These are phyloP conservation scores for Fusarium papillatum DNA, from an alignment of 2,329 filamentous ascomycete species.

Conservation along the genomic window DNA sequence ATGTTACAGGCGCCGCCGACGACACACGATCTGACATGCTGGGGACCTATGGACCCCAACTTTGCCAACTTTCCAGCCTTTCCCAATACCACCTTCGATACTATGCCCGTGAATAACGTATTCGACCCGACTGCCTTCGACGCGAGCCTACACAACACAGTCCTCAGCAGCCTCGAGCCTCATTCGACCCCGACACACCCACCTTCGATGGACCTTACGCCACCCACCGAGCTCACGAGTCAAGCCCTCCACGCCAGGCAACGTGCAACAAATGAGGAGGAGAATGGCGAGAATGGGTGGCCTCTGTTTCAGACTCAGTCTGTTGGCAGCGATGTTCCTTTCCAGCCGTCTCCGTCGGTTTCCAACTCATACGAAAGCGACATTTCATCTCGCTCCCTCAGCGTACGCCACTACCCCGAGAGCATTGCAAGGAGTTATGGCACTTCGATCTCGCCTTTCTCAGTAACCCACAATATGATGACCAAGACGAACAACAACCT, in stretches of 20 bases:
- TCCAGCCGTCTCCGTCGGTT: conserved; percentile 42
- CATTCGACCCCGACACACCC: conserved; percentile 34
- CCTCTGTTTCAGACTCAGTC: conserved; percentile 42
- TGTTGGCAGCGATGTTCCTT: conserved; percentile 38
- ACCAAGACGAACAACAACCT: conserved; percentile 43
- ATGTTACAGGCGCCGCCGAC: conserved; percentile 46
- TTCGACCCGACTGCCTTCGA: conserved; percentile 43
- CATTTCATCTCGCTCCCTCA: conserved; percentile 41
- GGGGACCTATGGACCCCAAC: conserved; percentile 44
- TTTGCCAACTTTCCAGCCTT: conserved; percentile 42
- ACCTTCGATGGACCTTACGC: conserved; percentile 37
- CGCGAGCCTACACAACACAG: conserved; percentile 38
- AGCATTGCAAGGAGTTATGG: conserved; percentile 41
- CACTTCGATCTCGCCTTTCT: conserved; percentile 45
- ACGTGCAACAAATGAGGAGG: conserved; percentile 37
- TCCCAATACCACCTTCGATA: conserved; percentile 40
- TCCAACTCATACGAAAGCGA: conserved; percentile 47
- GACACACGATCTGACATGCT: conserved; percentile 43
- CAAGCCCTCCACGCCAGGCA: conserved; percentile 35
- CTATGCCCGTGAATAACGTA: conserved; percentile 40
- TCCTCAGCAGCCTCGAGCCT: conserved; percentile 36
- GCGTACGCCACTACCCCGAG: conserved; percentile 42
- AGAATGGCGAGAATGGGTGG: conserved; percentile 44
- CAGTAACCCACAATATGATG: conserved; percentile 42
- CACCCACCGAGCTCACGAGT: conserved; percentile 34